Evolutionary conservation across 140 eudicot species (phyloP).

Genomic region (Stevia rebaudiana): DNA sequence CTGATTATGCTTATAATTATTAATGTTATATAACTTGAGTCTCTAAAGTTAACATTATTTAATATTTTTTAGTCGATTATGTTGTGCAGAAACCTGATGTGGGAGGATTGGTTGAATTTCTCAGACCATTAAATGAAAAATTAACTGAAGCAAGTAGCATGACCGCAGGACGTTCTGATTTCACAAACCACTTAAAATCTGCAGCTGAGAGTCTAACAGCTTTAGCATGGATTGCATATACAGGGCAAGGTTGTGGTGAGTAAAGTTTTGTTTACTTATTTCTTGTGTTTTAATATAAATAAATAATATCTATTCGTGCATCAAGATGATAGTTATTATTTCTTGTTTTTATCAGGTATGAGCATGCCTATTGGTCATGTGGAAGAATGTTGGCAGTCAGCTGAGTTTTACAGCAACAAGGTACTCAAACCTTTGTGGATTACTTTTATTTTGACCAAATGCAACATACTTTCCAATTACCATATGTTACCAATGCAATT

Average conservation of each 20-base stretch:
- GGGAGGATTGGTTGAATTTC: conserved; percentile 67
- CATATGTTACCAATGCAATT: neutral
- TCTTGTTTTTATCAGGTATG: conserved; percentile 53
- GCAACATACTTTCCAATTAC: neutral
- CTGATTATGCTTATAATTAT: neutral
- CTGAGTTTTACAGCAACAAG: conserved; percentile 92
- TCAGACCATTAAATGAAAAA: conserved; percentile 67
- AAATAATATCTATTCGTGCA: neutral
- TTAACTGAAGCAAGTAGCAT: conserved; percentile 52
- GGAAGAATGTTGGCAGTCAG: conserved; percentile 97
- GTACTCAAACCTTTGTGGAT: conserved; percentile 28
- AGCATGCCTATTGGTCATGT: conserved; percentile 93
- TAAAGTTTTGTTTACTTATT: neutral
- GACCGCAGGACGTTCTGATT: conserved; percentile 79
- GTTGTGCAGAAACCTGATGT: conserved; percentile 77
- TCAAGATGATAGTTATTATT: conserved; percentile 1
- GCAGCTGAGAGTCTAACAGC: conserved; percentile 81
- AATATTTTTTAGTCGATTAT: neutral
- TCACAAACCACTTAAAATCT: conserved; percentile 65
- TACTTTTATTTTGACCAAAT: neutral
- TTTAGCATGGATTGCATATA: conserved; percentile 88
- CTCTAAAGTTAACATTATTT: neutral
- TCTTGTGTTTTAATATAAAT: neutral
- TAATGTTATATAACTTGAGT: neutral
- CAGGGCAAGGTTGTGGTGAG: conserved; percentile 89